Evolutionary conservation across 768 basidiomycete species (phyloP).

Genomic region (Hypsizygus marmoreus): DNA sequence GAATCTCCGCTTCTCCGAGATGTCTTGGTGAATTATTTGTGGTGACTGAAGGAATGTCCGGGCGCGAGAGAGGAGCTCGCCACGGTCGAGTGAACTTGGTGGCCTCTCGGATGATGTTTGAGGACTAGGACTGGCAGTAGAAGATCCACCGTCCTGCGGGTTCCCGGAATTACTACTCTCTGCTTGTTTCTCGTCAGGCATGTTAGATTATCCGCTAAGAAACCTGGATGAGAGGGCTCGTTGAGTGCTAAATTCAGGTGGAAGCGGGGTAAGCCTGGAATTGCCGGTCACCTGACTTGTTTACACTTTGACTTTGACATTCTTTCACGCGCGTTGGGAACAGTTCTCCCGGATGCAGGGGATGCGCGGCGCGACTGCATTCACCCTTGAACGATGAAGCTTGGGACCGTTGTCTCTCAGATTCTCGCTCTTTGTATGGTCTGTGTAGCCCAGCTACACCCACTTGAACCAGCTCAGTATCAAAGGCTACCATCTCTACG

Average conservation of each 20-base stretch:
- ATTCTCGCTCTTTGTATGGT: neutral
- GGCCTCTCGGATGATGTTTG: conserved; percentile 3
- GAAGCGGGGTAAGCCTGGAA: no score
- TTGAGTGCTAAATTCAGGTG: no score
- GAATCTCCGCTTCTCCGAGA: conserved; percentile 58
- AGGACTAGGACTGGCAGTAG: neutral
- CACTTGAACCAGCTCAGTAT: conserved; percentile 33
- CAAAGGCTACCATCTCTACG: conserved; percentile 38
- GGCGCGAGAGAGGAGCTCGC: conserved; percentile 54
- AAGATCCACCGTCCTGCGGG: neutral
- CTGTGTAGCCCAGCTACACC: conserved; percentile 24
- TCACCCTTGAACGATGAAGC: no score
- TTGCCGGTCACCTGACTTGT: no score
- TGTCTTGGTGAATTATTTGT: conserved; percentile 61
- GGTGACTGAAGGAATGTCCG: conserved; percentile 68
- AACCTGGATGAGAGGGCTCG: no score
- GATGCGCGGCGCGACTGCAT: no score
- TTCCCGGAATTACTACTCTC: neutral
- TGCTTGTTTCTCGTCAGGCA: no score
- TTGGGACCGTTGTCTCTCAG: neutral
- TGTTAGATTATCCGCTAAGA: no score
- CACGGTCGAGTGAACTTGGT: conserved; percentile 24
- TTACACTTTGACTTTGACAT: no score
- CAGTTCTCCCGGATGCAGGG: no score
- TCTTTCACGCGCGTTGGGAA: no score